Evolutionary conservation across 176 grass and related monocot genomes (phyloP).

Genomic region (Miscanthus lutarioriparius): DNA sequence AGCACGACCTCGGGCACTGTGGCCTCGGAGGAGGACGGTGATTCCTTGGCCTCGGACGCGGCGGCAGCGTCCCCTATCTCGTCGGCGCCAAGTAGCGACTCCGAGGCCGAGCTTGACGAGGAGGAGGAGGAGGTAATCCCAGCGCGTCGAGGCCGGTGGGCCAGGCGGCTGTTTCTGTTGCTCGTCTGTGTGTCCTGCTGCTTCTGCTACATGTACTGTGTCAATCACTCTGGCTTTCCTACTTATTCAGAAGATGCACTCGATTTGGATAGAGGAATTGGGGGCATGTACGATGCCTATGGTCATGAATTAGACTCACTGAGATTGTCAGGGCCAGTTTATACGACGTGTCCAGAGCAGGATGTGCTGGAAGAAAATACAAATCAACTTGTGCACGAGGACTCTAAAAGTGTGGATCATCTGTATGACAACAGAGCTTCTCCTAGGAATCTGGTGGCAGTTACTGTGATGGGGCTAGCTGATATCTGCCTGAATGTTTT

Average conservation of each 20-base stretch:
- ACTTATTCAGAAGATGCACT: background rate
- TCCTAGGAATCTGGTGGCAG: slow-evolving; percentile 15
- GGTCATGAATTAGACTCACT: background rate
- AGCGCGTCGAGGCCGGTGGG: background rate
- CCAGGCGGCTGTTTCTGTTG: slow-evolving; percentile 25
- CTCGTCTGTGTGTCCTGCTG: slow-evolving; percentile 18
- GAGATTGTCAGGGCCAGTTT: background rate
- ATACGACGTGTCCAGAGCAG: slow-evolving; percentile 34
- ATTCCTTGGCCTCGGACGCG: background rate
- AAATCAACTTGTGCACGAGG: background rate
- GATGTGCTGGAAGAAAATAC: slow-evolving; percentile 5
- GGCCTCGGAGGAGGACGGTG: slow-evolving; percentile 22
- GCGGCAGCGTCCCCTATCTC: background rate
- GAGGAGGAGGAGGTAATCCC: slow-evolving; percentile 6
- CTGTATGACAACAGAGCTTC: background rate
- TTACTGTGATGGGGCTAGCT: slow-evolving; percentile 19
- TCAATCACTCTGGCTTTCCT: background rate
- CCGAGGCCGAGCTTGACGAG: slow-evolving; percentile 5
- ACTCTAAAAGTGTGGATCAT: background rate
- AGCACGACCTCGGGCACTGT: slow-evolving; percentile 18
- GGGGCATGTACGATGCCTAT: background rate
- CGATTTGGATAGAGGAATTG: background rate
- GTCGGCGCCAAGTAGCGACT: background rate
- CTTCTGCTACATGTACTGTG: slow-evolving; percentile 24
- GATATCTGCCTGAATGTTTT: slow-evolving; percentile 25